A percentile compares a stretch with the other conserved stretches of the same genome.
Conservation (phyloP, 352 stramenopile species). For the Globisporangium cederbergense region DNA sequence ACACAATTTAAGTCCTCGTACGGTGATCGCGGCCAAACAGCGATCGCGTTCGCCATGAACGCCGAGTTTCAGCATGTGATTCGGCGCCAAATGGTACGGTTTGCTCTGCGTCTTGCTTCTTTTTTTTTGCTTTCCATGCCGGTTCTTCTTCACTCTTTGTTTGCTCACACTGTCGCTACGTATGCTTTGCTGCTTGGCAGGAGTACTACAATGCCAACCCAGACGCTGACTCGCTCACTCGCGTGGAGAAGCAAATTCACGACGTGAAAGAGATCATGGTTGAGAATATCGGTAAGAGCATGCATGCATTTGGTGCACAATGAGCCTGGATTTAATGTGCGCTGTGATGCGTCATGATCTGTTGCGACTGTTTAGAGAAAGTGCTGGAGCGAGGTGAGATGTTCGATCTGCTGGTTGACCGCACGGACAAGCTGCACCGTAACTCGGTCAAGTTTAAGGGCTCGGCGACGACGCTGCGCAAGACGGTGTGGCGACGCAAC, state of each 20-base stretch:
- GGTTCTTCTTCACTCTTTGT: neutral
- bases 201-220: conserved; percentile 88
- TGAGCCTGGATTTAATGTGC: neutral
- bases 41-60: conserved; percentile 98
- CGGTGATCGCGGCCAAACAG: conserved; percentile 72
- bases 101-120: neutral
- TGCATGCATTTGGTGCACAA: neutral
- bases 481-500: conserved; percentile 86
- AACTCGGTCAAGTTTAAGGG: conserved; percentile 97
- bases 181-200: conserved; percentile 16
- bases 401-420: conserved; percentile 94
- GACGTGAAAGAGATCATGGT: conserved; percentile 99
- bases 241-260: conserved; percentile 95
- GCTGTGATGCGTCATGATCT: neutral
- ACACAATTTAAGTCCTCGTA: conserved; percentile 85
- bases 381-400: conserved; percentile 98
- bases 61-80: conserved; percentile 96
- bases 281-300: conserved; percentile 92
- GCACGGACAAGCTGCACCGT: conserved; percentile 95
- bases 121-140: neutral
- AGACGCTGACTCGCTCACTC: conserved; percentile 89
- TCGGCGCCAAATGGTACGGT: conserved; percentile 87
- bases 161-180: neutral
- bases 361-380: conserved; percentile 73
- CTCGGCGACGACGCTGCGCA: conserved; percentile 86